phyloP scores from a whole-genome alignment of 805 yeast species.

The Myxozyma neotropica region DNA sequence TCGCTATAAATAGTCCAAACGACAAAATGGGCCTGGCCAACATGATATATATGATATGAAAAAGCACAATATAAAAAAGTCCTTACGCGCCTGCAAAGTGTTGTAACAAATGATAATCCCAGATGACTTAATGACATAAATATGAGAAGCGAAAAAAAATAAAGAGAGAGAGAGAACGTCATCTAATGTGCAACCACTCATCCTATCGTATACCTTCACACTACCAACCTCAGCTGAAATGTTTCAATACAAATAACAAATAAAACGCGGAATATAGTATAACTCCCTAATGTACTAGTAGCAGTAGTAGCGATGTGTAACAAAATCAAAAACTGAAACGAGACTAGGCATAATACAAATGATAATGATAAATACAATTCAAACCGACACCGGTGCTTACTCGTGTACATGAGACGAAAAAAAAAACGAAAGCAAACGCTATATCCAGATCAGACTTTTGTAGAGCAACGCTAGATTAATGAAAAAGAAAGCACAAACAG shows the following conservation, averaged over 20 bases:
- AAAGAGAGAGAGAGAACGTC: neutral
- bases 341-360: constrained; percentile 2
- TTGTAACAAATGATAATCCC: neutral
- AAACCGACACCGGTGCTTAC: constrained; percentile 8
- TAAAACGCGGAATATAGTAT: neutral
- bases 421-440: neutral
- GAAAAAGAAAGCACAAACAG: constrained; percentile 4
- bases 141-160: neutral
- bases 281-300: constrained; percentile 1
- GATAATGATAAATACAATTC: constrained; percentile 7
- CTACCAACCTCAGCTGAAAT: too few relatives aligned
- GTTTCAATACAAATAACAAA: too few relatives aligned
- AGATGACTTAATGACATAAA: neutral
- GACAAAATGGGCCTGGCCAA: too few relatives aligned
- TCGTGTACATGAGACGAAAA: neutral
- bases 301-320: constrained; percentile 3
- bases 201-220: constrained; percentile 8
- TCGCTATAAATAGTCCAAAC: too few relatives aligned
- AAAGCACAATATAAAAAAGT: too few relatives aligned
- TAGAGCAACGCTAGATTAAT: neutral
- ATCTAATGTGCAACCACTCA: neutral
- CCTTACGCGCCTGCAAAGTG: too few relatives aligned
- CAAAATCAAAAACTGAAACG: neutral
- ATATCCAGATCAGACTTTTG: neutral
- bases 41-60: too few relatives aligned